Evolutionary conservation across 202 grass and related monocot species (phyloP), one percentile per base, ranked within the genome.

Genomic region (Panicum hallii): DNA sequence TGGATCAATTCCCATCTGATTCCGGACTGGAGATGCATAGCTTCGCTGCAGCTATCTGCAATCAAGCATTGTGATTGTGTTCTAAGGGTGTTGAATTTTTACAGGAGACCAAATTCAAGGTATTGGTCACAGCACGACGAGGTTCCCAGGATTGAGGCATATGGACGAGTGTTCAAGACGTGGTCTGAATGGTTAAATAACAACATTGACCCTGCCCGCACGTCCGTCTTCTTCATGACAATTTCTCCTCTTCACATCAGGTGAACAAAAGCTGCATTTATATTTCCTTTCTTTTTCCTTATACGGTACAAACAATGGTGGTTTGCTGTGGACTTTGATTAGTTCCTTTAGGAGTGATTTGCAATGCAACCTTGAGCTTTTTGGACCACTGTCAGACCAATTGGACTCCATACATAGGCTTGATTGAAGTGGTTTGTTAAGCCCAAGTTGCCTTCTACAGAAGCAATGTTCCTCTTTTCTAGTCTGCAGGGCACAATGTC

Each of bases 211-310:
- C 90, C 90, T 0, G 79, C 63, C 8, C 78, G 55, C 82, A 90
- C 92, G 4, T 87, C 74, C 1, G 80, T 94, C 41, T 90, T 94
- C 70, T 97, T 97, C 86, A 90, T 92, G 88, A 97, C 92, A 20
- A 90, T 94, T 19, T 97, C 94, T 65, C 92, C 94, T 28, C 84
- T 75, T 85, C 94, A 97, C 78, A 66, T 86, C 66, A 97, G 86
- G 94, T 94, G 49, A 87, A 56, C 54, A 66, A 14, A 49, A 49
- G 19, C 71, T 63, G 57, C 71, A 88, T 74, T 40, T 41, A 1
- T 87, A 11, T 62, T 10, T 8, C 2, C 2, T 26, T 15, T 26
- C 42, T 13, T 10, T 23, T 13, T 3, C 54, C 19, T 38, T 19
- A 46, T 40, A 61, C 8, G 16, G 11, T 53, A 48, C 49, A 38